A percentile compares a stretch with the other conserved stretches of the same genome.
phyloP scores from a whole-genome alignment of 1,284 basidiomycete genomes.

The Trichosporon faecale region DNA sequence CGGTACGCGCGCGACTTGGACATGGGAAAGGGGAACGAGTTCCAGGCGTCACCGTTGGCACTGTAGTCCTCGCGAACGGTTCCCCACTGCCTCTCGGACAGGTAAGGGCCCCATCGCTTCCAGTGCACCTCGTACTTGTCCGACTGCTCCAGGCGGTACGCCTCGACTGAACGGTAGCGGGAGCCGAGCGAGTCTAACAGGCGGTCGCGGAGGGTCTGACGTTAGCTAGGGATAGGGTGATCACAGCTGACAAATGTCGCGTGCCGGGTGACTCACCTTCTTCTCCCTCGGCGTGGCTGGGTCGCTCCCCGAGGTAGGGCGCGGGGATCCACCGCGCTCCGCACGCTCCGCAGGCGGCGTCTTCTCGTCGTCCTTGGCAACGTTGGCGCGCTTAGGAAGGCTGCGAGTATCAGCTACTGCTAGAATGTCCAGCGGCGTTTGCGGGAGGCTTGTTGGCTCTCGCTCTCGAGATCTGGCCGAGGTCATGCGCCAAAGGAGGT shows the following conservation, averaged over 20 bases:
- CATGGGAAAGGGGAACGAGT: slow-evolving; percentile 93
- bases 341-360: slow-evolving; percentile 8
- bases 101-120: slow-evolving; percentile 98
- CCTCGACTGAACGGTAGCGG: slow-evolving; percentile 50
- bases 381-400: slow-evolving; percentile 14
- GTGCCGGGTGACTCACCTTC: slow-evolving; percentile 14
- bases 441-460: too few species aligned
- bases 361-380: slow-evolving; percentile 7
- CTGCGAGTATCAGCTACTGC: slow-evolving; percentile 7
- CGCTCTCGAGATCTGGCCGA: too few species aligned
- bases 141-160: slow-evolving; percentile 62
- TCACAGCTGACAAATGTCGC: slow-evolving; percentile 6
- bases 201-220: slow-evolving; percentile 46
- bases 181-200: slow-evolving; percentile 43
- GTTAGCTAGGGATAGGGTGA: neutral
- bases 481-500: neutral
- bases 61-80: slow-evolving; percentile 99
- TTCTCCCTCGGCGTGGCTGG: slow-evolving; percentile 39
- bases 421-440: too few species aligned
- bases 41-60: slow-evolving; percentile 93
- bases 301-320: slow-evolving; percentile 30
- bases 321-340: neutral
- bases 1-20: slow-evolving; percentile 91
- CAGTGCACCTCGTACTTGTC: slow-evolving; percentile 71
- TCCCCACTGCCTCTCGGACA: slow-evolving; percentile 96